Evolutionary conservation across 768 basidiomycete genomes (phyloP).

Genomic region (Strobilomyces confusus): DNA sequence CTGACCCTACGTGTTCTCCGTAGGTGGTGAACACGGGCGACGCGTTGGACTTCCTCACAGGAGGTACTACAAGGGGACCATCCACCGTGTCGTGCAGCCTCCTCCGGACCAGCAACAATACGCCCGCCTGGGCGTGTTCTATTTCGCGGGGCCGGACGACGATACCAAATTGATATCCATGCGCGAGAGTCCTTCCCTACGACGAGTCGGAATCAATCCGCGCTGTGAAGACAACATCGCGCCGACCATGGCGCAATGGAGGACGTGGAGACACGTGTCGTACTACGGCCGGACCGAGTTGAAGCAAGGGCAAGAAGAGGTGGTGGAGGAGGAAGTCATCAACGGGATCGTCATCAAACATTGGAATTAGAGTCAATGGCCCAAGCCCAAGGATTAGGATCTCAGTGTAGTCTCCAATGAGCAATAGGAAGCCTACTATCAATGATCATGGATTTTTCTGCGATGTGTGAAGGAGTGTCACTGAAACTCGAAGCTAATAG

Average conservation of each 20-base stretch:
- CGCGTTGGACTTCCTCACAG: slow-evolving; percentile 55
- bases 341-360: slow-evolving; percentile 54
- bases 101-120: slow-evolving; percentile 48
- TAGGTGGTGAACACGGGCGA: slow-evolving; percentile 62
- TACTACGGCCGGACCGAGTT: slow-evolving; percentile 51
- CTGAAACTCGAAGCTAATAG: no score
- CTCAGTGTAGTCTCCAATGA: no score
- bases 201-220: slow-evolving; percentile 38
- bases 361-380: slow-evolving; percentile 53
- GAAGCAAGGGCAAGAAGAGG: slow-evolving; percentile 36
- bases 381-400: no score
- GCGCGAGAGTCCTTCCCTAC: slow-evolving; percentile 45
- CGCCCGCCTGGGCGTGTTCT: slow-evolving; percentile 54
- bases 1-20: background rate
- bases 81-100: slow-evolving; percentile 60
- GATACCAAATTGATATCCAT: slow-evolving; percentile 43
- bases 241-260: slow-evolving; percentile 52
- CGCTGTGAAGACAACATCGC: slow-evolving; percentile 38
- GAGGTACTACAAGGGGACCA: slow-evolving; percentile 55
- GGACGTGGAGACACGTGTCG: slow-evolving; percentile 45
- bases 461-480: no score
- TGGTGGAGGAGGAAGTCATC: slow-evolving; percentile 52
- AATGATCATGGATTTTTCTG: no score
- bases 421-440: no score
- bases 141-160: slow-evolving; percentile 54